Evolutionary conservation across 495 filamentous ascomycete species (phyloP), one percentile per base, ranked within the genome.

Genomic region (Patellaria atrata): DNA sequence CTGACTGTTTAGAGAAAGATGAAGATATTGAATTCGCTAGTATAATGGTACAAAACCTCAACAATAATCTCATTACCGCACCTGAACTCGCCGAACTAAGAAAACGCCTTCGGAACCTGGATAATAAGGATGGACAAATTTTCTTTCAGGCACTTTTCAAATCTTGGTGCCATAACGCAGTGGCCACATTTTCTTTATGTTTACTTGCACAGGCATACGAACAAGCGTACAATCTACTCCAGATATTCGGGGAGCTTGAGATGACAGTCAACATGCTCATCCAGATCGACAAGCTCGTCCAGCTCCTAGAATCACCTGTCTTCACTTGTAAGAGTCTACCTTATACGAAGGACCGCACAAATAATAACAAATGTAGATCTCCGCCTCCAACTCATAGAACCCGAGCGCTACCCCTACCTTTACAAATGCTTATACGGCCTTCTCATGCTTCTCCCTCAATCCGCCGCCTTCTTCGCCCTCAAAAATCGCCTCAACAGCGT

Each of bases 261-360:
- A 96, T 96, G 81, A 96, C 89, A 0, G 87, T 99, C 43, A 92
- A 89, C 42, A 89, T 94, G 61, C 73, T 99, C 35, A 96, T 99
- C 33, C 91, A 99, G 55, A 93, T 99, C 51, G 91, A 99, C 57
- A 99, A 99, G 55, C 68, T 99, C 24, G 91, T 99, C 10, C 91
- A 99, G 58, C 73, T 99, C 3, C 70, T 99, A 5, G 91, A 99
- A 54, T 94, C 86, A 0, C 89, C 91, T 2, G 91, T 99, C 2
- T 99, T 96, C 52, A 99, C 91, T 25, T 96, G 83, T 87, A 34
- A 36, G 36, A 4, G 9, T 7, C 42, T 16, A 27, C 14, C 4
- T 11, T 30, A 16, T 8, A 7, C 7, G 15, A 17, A 3, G 11
- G 4, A 37, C 5, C 4, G 12, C 22, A 18, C 13, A 18, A 13